These are phyloP conservation scores for Notholithocarpus densiflorus DNA, from an alignment of 306 rosid genomes.

Conservation along the genomic window DNA sequence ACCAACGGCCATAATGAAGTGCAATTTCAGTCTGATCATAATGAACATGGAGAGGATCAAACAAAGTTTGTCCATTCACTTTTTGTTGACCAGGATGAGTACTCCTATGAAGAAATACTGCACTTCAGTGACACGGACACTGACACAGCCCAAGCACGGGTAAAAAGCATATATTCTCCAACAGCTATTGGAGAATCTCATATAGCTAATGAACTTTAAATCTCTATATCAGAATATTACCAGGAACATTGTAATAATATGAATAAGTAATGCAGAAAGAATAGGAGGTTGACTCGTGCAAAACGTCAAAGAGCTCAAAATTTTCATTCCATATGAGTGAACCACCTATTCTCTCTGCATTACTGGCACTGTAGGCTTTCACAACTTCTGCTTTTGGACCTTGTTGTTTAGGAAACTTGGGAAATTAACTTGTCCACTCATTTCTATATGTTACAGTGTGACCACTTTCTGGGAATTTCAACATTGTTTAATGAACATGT, in stretches of 20 bases:
- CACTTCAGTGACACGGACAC: slow-evolving; percentile 29
- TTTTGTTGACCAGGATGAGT: not conserved
- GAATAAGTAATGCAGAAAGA: too few species aligned
- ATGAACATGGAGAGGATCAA: slow-evolving; percentile 15
- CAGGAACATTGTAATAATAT: slow-evolving; percentile 6
- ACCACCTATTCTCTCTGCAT: too few species aligned
- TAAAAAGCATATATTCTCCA: slow-evolving; percentile 37
- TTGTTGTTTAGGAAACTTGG: too few species aligned
- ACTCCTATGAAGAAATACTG: not conserved
- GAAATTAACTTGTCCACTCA: slow-evolving; percentile 9
- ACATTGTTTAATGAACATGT: not conserved
- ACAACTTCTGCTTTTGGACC: too few species aligned
- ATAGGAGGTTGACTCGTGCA: too few species aligned
- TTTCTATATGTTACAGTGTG: slow-evolving; percentile 1
- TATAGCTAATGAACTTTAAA: slow-evolving; percentile 6
- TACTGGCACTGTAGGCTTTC: too few species aligned
- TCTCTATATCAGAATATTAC: slow-evolving; percentile 9
- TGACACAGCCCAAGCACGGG: slow-evolving; percentile 35
- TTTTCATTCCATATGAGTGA: too few species aligned
- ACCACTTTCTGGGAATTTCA: not conserved
- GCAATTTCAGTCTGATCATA: not conserved
- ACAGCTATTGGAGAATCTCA: too few species aligned
- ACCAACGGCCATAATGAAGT: not conserved
- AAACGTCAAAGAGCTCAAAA: too few species aligned
- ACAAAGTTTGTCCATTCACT: slow-evolving; percentile 9